Evolutionary conservation across 768 basidiomycete genomes (phyloP), one percentile per base, ranked within the genome.

Genomic region (Termitomyces sp.): DNA sequence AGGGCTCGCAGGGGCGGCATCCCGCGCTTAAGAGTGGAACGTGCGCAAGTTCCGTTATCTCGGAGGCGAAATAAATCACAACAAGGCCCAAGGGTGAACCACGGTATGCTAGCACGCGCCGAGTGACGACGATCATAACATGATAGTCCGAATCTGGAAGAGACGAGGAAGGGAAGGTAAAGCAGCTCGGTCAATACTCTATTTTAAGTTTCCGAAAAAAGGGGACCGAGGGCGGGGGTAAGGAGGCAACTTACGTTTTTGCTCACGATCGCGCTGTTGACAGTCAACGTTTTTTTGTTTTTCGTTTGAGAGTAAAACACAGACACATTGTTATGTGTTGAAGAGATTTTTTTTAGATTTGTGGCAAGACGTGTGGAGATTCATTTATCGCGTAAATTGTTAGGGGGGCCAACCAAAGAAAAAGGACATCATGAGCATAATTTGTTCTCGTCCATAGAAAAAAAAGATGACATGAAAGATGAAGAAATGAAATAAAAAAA

Each of bases 191-290:
- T 55, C 43, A 55, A 39, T 16, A 55, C 13, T 13, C 43, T 27
- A 29, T 20, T 47, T 26, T 27, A 18, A 24, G 13, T 2, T 18
- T 8, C 34, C 42, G 32, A 46, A 36, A 26, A 50, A 29, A 31
- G 22, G 24, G 29, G 31, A 37, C 6, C 37, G 16, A 4, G 36
- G 16, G n/a, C n/a, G 6, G 13, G 7, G 24, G n/a, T 41, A 22
- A 4, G 9, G 8, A n/a, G 16, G 22, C 13, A 13, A 85, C 86
- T 76, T 73, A 88, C 86, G 60, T 86, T 87, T 65, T 79, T 84
- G 77, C 81, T 86, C 64, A 88, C 81, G 62, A 87, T 81, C 55
- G 85, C 75, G 69, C 86, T 87, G 68, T 63, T 55, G 44, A 20
- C 24, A 26, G 37, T 37, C n/a, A 12, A 36, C 26, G 24, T 20